Percentiles rank a stretch among this genome's conserved stretches.
Evolutionary conservation across 441 rosid genomes (phyloP).

Genomic region (Pelargonium citronellum): DNA sequence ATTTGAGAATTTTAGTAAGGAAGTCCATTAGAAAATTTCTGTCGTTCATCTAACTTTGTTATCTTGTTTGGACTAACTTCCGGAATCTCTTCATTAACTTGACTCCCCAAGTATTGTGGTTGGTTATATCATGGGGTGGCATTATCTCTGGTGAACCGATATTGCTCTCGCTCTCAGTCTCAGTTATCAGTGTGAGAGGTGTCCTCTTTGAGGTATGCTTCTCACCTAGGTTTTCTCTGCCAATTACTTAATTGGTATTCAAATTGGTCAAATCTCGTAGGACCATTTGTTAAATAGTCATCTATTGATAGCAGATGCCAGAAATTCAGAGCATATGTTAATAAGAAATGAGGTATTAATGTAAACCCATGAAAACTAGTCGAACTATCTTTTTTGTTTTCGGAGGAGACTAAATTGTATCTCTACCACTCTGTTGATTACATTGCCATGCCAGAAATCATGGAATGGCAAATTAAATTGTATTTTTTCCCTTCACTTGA

Average conservation of each 20-base stretch:
- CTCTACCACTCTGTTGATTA: neutral
- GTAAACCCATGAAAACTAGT: too few relatives aligned
- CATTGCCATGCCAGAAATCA: neutral
- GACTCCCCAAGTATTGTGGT: conserved; percentile 39
- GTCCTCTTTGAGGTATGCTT: conserved; percentile 59
- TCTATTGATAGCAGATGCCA: conserved; percentile 6
- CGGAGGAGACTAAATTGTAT: too few relatives aligned
- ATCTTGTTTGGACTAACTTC: conserved; percentile 28
- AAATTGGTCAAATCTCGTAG: conserved; percentile 22
- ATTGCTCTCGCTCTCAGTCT: conserved; percentile 18
- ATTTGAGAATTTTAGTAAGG: conserved; percentile 44
- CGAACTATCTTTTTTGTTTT: too few relatives aligned
- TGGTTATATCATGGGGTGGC: conserved; percentile 34
- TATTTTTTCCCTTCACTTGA: neutral
- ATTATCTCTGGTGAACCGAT: conserved; percentile 34
- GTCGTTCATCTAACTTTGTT: conserved; percentile 23
- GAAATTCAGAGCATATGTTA: neutral
- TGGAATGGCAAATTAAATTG: neutral
- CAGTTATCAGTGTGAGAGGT: conserved; percentile 44
- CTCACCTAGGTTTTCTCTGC: conserved; percentile 39
- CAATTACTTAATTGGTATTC: conserved; percentile 26
- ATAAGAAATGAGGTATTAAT: too few relatives aligned
- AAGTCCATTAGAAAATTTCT: conserved; percentile 23
- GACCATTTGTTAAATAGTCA: neutral
- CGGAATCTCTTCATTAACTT: conserved; percentile 27